Base-by-base conservation (phyloP, 1,139 yeast species). In the Yamadazyma sp. region DNA sequence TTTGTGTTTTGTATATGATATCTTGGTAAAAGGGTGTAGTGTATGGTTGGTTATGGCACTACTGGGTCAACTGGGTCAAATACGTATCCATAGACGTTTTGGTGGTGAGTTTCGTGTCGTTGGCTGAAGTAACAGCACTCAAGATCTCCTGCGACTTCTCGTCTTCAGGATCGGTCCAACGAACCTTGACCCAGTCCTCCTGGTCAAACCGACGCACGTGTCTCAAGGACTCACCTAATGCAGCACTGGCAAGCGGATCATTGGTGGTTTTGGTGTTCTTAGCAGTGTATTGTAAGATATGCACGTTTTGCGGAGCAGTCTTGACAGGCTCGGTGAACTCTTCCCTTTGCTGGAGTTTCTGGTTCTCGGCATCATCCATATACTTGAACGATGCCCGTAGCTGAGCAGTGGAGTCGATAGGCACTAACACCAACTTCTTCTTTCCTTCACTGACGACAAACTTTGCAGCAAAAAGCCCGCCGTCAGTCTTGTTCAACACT, bases 341-440 rank as follows among this genome's bases (percentile, higher is more conserved):
- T 34, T 52, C 57, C 37, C 58, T 57, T 43, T 56, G 65, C n/a
- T 49, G 53, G 37, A 48, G 55, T 35, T 53, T 58, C 28, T 50
- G 45, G 12, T 51, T 51, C 39, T 71, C 77, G 27, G 64, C 37
- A 30, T 69, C 77, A 54, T 86, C 95, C 37, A 89, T 78, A 56
- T 89, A 86, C 47, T 74, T 76, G 64, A 92, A 88, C 45, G 78
- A 76, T 1, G 97, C 94, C 52, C 96, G 73, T 46, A 92, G 59
- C 59, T 90, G 97, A 0, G 85, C 79, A 0, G 86, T 78, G 17
- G 81, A 73, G 35, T 78, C 76, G 2, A 89, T 69, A 0, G 94
- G 88, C 1, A 79, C 62, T 44, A 90, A 59, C 35, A 86, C 81
- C 12, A 89, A 56, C 48, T 75, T 79, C 34, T 51, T 56, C 33